These are phyloP conservation scores for Colletotrichum liriopes DNA, from an alignment of 2,329 filamentous ascomycete species.

Conservation along the genomic window DNA sequence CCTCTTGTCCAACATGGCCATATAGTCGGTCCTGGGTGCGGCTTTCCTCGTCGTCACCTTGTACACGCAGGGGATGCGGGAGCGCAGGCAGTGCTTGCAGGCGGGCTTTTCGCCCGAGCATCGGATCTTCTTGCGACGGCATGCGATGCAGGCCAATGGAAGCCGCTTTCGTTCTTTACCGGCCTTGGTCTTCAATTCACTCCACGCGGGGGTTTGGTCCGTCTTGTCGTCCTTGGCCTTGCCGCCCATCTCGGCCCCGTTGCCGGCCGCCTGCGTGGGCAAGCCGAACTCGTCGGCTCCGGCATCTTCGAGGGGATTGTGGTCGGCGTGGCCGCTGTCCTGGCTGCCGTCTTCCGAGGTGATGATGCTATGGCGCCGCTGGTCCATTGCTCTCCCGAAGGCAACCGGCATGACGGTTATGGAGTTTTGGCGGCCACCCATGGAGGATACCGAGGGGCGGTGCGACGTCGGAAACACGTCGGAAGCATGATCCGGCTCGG, in stretches of 20 bases:
- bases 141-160: conserved; percentile 95
- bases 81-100: conserved; percentile 95
- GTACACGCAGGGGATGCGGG: conserved; percentile 96
- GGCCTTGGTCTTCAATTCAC: conserved; percentile 89
- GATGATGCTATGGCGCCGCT: conserved; percentile 52
- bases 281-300: conserved; percentile 73
- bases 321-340: conserved; percentile 60
- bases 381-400: conserved; percentile 44
- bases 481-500: conserved; percentile 52
- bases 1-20: conserved; percentile 98
- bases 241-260: conserved; percentile 68
- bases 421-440: conserved; percentile 55
- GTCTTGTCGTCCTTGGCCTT: conserved; percentile 72
- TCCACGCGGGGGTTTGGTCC: conserved; percentile 79
- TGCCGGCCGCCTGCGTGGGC: conserved; percentile 60
- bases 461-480: conserved; percentile 52
- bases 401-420: conserved; percentile 53
- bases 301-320: conserved; percentile 67
- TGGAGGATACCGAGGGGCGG: conserved; percentile 54
- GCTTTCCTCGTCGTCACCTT: conserved; percentile 96
- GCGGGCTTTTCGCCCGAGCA: conserved; percentile 98
- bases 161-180: conserved; percentile 96
- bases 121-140: conserved; percentile 95
- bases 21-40: conserved; percentile 95
- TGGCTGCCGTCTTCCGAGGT: conserved; percentile 63